These are phyloP conservation scores for Amanita rubescens DNA, from an alignment of 768 basidiomycete species.

Conservation along the genomic window DNA sequence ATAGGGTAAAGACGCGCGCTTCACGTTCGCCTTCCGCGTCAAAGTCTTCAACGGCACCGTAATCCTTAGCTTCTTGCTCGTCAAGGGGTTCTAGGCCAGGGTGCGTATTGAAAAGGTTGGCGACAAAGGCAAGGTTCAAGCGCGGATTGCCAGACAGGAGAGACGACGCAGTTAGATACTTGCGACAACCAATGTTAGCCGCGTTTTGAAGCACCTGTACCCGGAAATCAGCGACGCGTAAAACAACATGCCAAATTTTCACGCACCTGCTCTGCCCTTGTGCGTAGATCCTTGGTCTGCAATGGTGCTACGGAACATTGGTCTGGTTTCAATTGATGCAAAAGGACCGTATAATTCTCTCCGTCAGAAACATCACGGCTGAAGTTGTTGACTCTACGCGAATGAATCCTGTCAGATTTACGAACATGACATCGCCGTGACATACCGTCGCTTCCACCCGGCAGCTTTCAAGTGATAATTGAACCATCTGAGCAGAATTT, in stretches of 20 bases:
- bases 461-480: slow-evolving; percentile 98
- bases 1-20: slow-evolving; percentile 94
- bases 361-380: slow-evolving; percentile 95
- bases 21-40: slow-evolving; percentile 99
- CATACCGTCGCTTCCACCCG: slow-evolving; percentile 77
- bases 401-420: not conserved
- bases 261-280: slow-evolving; percentile 76
- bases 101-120: slow-evolving; percentile 97
- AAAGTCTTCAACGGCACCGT: slow-evolving; percentile 89
- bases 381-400: slow-evolving; percentile 94
- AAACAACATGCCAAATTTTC: not conserved
- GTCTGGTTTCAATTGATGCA: slow-evolving; percentile 93
- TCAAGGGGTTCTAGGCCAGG: slow-evolving; percentile 93
- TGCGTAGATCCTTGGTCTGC: slow-evolving; percentile 73
- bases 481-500: slow-evolving; percentile 97
- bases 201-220: slow-evolving; percentile 84
- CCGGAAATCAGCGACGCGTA: not conserved
- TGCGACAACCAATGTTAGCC: slow-evolving; percentile 87
- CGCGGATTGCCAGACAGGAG: slow-evolving; percentile 93
- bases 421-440: not conserved
- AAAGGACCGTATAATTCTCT: slow-evolving; percentile 94
- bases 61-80: slow-evolving; percentile 88
- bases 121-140: slow-evolving; percentile 96
- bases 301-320: slow-evolving; percentile 88
- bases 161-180: slow-evolving; percentile 89